These are phyloP conservation scores for Solanum chacoense DNA, from an alignment of 305 asterid species.

Conservation along the genomic window DNA sequence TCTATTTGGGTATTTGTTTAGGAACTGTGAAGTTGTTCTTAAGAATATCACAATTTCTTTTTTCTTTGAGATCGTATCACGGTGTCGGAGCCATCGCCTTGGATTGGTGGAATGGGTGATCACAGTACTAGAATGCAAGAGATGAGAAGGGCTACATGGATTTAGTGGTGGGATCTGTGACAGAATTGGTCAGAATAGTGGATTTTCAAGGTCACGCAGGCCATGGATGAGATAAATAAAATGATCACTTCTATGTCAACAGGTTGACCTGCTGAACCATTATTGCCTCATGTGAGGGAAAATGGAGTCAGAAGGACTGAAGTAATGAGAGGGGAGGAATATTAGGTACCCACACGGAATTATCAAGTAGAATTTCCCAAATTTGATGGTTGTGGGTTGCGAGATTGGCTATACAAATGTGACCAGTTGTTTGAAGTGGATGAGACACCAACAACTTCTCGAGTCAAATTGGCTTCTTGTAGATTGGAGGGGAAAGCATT, in stretches of 20 bases:
- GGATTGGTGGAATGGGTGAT: background rate
- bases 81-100: background rate
- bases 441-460: background rate
- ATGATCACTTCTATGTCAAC: background rate
- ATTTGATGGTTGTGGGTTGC: background rate
- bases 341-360: background rate
- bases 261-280: background rate
- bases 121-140: background rate
- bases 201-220: background rate
- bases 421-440: background rate
- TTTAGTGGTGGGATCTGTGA: background rate
- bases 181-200: background rate
- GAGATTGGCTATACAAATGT: background rate
- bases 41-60: background rate
- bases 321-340: background rate
- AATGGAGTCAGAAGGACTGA: background rate
- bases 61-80: background rate
- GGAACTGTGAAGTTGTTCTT: background rate
- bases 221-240: background rate
- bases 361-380: background rate
- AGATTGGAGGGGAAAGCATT: background rate
- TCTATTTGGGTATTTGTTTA: background rate
- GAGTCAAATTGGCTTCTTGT: background rate
- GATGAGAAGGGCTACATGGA: background rate
- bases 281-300: background rate